A percentile compares a stretch with the other conserved stretches of the same genome.
Evolutionary conservation across 2,329 filamentous ascomycete species (phyloP).

Genomic region (Immersiporthe knoxdaviesiana): DNA sequence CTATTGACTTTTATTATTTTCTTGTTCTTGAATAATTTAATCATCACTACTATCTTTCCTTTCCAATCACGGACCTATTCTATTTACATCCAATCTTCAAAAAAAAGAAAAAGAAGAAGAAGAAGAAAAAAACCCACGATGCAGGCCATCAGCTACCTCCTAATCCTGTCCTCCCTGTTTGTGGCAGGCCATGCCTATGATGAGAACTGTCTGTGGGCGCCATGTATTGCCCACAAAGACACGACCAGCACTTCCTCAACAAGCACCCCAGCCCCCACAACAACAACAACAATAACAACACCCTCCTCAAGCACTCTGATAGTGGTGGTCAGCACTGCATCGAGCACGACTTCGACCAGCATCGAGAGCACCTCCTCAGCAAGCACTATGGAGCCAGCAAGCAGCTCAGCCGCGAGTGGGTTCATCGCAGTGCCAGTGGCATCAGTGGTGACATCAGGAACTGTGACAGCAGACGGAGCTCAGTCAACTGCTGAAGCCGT

Average conservation of each 20-base stretch:
- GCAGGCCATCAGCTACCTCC: background rate
- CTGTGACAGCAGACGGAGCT: background rate
- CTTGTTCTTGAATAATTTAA: background rate
- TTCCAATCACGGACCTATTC: background rate
- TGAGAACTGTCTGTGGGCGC: background rate
- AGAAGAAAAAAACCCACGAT: background rate
- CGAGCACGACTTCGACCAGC: background rate
- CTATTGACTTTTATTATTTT: background rate
- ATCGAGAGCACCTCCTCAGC: background rate
- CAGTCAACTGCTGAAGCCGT: background rate
- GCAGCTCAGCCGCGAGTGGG: background rate
- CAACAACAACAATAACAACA: background rate
- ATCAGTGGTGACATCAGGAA: background rate
- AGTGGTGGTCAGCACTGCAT: background rate
- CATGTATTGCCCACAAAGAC: slow-evolving; percentile 1
- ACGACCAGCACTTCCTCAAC: background rate
- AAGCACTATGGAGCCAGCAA: slow-evolving; percentile 1
- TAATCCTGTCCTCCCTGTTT: background rate
- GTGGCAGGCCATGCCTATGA: background rate
- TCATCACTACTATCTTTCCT: background rate
- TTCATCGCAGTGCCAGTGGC: background rate
- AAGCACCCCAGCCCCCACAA: background rate
- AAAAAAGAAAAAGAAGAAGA: too few relatives aligned
- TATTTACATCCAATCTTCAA: background rate
- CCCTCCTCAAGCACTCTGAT: background rate